A percentile compares a stretch with the other conserved stretches of the same genome.
phyloP scores from a whole-genome alignment of 73 alveolate genomes.

The Tetrahymena malaccensis region DNA sequence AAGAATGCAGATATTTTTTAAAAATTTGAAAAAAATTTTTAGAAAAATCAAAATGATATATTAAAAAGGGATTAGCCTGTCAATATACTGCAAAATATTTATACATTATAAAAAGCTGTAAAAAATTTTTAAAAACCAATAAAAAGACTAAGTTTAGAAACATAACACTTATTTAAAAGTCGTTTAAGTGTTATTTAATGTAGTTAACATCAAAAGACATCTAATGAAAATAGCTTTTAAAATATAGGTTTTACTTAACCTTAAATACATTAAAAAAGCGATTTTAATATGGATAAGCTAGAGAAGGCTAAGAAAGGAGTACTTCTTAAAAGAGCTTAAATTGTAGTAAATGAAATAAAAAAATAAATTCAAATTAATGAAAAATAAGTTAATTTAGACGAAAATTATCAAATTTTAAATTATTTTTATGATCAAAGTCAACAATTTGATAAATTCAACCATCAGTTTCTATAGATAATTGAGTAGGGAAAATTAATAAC shows the following conservation, averaged over 20 bases:
- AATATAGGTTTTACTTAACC: background rate
- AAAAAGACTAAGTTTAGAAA: background rate
- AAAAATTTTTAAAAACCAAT: background rate
- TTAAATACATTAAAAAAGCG: no score
- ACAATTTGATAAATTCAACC: background rate
- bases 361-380: background rate
- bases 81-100: background rate
- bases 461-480: background rate
- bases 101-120: background rate
- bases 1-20: background rate
- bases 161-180: background rate
- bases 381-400: background rate
- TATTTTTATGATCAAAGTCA: background rate
- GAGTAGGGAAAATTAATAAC: background rate
- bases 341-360: background rate
- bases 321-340: background rate
- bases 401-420: background rate
- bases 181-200: background rate
- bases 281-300: background rate
- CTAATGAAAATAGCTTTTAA: background rate
- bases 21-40: background rate
- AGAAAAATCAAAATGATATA: background rate
- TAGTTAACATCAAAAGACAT: background rate
- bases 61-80: background rate
- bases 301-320: background rate